Base-by-base conservation (phyloP, 768 basidiomycete species). In the Saitozyma sp. region DNA sequence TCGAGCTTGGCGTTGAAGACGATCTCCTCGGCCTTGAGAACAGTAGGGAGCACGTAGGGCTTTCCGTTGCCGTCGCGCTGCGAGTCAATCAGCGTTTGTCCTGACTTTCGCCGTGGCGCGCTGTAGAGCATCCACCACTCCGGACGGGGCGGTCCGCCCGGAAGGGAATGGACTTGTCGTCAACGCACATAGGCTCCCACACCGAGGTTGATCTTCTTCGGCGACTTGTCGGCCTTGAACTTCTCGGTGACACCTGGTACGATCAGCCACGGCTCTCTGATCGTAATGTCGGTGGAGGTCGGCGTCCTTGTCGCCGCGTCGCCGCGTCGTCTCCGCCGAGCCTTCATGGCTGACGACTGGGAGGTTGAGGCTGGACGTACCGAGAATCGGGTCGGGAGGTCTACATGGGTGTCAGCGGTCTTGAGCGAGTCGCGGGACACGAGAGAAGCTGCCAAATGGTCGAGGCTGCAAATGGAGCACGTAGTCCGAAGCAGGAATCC, bases 121-220 rank as follows among this genome's bases (percentile, higher is more conserved):
- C 29, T 29, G 29, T 29, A 29, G 29, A 29, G 29, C 29, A 29
- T 29, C 29, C 29, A 29, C 29, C 29, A 29, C 29, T 29, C 29
- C 29, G 29, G 29, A 29, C 29, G 29, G 29, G 5, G 2, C 29
- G 29, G 2, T 29, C 29, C 29, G 29, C 5, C 29, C 29, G 29
- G 29, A 29, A 29, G 29, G 29, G 29, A 29, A 29, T 29, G 29
- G 29, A 29, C 29, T 29, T 29, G 2, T 29, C 29, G 29, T 29
- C 29, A 29, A 46, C 45, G 45, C 45, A 46, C 45, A 17, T 46
- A 46, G 50, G 92, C 91, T 73, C 96, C 96, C 68, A 97, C 96
- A 76, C 96, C 96, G 62, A 99, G 84, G 82, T 98, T 99, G 76
- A 99, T 95, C 81, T 98, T 98, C 68, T 88, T 87, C 16, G 90